Evolutionary conservation across 2,329 filamentous ascomycete species (phyloP), one percentile per base, ranked within the genome.

Genomic region (Sporothrix mexicana): DNA sequence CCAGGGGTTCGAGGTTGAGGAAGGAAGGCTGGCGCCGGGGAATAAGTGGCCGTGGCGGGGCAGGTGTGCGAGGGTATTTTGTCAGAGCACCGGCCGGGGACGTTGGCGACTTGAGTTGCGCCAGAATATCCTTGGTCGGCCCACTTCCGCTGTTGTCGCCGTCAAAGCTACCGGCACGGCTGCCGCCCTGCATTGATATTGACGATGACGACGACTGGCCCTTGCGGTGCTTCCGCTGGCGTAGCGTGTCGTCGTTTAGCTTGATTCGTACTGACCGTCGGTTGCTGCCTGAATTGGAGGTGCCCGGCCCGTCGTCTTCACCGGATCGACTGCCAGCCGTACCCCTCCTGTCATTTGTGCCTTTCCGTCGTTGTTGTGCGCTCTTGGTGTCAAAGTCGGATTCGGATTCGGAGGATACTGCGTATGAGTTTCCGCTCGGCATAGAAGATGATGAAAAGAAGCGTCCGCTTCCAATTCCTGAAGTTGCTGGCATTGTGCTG

Each of bases 41-140:
- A 72, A 99, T 93, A 69, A 99, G 85, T 3, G 96, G 96, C 74
- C 95, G 89, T 62, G 96, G 96, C 66, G 96, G 95, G 53, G 93
- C 92, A 23, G 95, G 95, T 36, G 93, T 92, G 79, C 94, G 93
- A 70, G 96, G 95, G 80, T 98, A 99, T 82, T 91, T 94, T 36
- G 93, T 97, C 78, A 97, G 85, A 78, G 88, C 90, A 15, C 90
- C 88, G 36, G 90, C 88, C 70, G 94, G 92, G 41, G 95, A 97
- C 3, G 94, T 97, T 2, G 96, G 96, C 15, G 96, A 98, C 81
- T 99, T 99, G 74, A 99, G 86, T 73, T 93, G 93, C 68, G 93
- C 92, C 7, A 94, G 90, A 73, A 93, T 85, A 73, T 91, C 86
- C 71, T 81, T 81, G n/a, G 82, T 75, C 47, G 57, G 25, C 12